phyloP scores from a whole-genome alignment of 2,329 filamentous ascomycete species.

The Daldinia sp. region DNA sequence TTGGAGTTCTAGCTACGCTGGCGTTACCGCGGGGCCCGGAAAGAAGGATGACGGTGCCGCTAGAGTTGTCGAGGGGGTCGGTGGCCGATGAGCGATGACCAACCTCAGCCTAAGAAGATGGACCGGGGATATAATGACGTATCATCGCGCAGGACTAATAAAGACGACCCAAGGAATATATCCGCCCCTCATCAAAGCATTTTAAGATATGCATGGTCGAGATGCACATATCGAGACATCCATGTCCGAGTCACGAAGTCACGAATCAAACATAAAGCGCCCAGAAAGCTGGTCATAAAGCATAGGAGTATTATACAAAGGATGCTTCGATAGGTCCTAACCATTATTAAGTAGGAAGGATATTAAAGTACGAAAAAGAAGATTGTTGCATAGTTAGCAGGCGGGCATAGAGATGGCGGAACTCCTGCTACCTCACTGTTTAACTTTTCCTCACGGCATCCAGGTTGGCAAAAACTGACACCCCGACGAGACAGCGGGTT shows the following conservation, averaged over 20 bases:
- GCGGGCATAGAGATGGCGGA: constrained; percentile 23
- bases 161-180: constrained; percentile 8
- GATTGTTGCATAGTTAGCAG: constrained; percentile 29
- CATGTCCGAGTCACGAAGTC: constrained; percentile 30
- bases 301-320: constrained; percentile 21
- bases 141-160: constrained; percentile 9
- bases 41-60: constrained; percentile 45
- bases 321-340: constrained; percentile 18
- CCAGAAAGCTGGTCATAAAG: constrained; percentile 17
- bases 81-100: constrained; percentile 40
- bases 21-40: constrained; percentile 39
- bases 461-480: constrained; percentile 33
- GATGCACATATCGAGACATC: constrained; percentile 13
- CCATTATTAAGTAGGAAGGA: constrained; percentile 4
- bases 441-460: constrained; percentile 30
- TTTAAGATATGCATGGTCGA: background rate
- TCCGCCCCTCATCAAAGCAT: background rate
- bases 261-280: constrained; percentile 35
- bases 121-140: constrained; percentile 14
- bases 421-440: constrained; percentile 18
- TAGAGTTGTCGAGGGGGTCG: constrained; percentile 44
- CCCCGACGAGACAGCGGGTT: constrained; percentile 28
- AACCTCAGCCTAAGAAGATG: background rate
- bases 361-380: constrained; percentile 22
- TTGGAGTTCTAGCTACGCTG: constrained; percentile 48